These are phyloP conservation scores for Colletotrichum cordylinicola DNA, from an alignment of 2,329 filamentous ascomycete genomes.

Conservation along the genomic window DNA sequence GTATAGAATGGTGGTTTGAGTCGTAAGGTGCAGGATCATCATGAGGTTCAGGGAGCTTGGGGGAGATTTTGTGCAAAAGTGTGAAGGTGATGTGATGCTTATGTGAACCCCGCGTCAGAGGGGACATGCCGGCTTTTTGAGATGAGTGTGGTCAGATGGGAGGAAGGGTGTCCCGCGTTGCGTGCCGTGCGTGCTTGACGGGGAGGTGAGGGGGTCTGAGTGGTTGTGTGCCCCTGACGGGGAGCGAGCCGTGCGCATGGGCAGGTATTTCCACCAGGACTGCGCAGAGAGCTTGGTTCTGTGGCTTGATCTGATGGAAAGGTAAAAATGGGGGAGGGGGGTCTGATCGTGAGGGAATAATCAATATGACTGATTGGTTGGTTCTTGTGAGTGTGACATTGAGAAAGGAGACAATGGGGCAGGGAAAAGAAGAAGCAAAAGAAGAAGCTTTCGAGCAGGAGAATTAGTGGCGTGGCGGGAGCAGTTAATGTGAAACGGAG, in stretches of 20 bases:
- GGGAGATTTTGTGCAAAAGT: not conserved
- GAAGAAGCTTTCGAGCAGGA: not conserved
- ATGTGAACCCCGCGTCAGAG: not conserved
- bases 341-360: not conserved
- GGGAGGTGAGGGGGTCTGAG: not conserved
- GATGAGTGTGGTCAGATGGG: not conserved
- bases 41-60: not conserved
- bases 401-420: not conserved
- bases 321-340: not conserved
- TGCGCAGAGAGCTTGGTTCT: not conserved
- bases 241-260: not conserved
- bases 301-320: not conserved
- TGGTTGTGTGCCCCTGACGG: not conserved
- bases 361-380: not conserved
- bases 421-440: not conserved
- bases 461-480: not conserved
- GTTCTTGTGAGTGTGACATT: not conserved
- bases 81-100: not conserved
- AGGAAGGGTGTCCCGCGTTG: not conserved
- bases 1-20: not conserved
- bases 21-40: not conserved
- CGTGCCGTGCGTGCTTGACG: not conserved
- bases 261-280: not conserved
- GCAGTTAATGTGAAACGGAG: conserved; percentile 7
- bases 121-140: not conserved